A percentile compares a stretch with the other conserved stretches of the same genome.
Conservation (phyloP, 805 yeast genomes). For the Teunomyces stri region DNA sequence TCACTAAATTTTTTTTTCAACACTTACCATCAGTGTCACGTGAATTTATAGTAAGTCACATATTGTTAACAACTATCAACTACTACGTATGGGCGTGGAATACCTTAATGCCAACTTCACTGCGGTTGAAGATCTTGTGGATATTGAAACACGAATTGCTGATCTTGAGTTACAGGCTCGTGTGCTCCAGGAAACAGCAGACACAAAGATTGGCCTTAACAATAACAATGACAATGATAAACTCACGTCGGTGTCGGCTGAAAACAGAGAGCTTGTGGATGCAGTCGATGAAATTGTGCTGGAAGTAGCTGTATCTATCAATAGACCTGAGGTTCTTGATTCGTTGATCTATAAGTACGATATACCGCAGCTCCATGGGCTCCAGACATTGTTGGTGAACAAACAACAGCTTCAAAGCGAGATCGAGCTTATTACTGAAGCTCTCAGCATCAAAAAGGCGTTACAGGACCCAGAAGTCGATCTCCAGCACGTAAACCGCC, state of each 20-base stretch:
- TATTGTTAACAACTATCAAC: not conserved
- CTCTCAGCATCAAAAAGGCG: not conserved
- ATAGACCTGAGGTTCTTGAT: not conserved
- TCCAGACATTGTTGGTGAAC: not conserved
- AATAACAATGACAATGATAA: not conserved
- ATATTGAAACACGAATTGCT: constrained; percentile 22
- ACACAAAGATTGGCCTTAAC: constrained; percentile 9
- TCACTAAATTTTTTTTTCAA: too few species aligned
- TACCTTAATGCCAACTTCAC: constrained; percentile 34
- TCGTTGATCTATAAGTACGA: not conserved
- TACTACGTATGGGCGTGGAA: constrained; percentile 10
- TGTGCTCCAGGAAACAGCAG: constrained; percentile 13
- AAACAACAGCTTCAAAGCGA: not conserved
- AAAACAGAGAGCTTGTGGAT: constrained; percentile 14
- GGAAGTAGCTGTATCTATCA: not conserved
- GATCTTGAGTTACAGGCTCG: constrained; percentile 20
- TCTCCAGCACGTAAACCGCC: not conserved
- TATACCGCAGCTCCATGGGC: not conserved
- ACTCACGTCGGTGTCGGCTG: not conserved
- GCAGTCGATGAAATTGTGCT: constrained; percentile 2
- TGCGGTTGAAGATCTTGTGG: constrained; percentile 32
- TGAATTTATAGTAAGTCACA: too few species aligned
- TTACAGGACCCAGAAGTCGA: not conserved
- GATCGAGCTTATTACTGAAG: not conserved
- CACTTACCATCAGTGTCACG: too few species aligned